These are phyloP conservation scores for Purpureocillium lavendulum DNA, from an alignment of 2,329 filamentous ascomycete species.

Conservation along the genomic window DNA sequence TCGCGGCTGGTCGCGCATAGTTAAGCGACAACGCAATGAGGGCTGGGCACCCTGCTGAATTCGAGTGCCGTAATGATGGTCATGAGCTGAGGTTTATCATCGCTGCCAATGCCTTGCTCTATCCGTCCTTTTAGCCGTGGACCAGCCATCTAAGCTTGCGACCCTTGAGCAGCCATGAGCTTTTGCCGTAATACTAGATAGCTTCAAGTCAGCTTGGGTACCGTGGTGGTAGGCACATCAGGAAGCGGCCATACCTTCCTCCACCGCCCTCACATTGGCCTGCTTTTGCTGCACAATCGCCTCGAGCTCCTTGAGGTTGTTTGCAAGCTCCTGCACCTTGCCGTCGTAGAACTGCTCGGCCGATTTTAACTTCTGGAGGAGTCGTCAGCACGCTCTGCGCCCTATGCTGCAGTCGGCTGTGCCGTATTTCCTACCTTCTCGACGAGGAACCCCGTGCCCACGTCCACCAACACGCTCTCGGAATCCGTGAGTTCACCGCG, in stretches of 20 bases:
- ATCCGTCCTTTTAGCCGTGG: not conserved
- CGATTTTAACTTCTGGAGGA: conserved; percentile 39
- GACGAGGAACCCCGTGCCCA: conserved; percentile 89
- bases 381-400: too few species aligned
- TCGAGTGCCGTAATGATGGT: too few species aligned
- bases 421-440: conserved; percentile 79
- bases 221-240: conserved; percentile 7
- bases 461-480: conserved; percentile 77
- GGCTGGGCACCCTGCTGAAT: too few species aligned
- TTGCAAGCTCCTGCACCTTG: conserved; percentile 44
- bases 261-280: conserved; percentile 74
- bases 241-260: conserved; percentile 57
- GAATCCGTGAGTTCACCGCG: conserved; percentile 69
- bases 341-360: conserved; percentile 48
- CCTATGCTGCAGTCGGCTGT: too few species aligned
- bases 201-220: conserved; percentile 15
- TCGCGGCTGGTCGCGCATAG: not conserved
- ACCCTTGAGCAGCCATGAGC: conserved; percentile 28
- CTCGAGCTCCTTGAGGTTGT: conserved; percentile 49
- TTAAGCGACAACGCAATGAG: too few species aligned
- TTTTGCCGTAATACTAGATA: conserved; percentile 38
- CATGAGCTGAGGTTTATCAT: not conserved
- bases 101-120: not conserved
- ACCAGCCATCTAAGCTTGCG: conserved; percentile 12
- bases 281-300: conserved; percentile 61